Evolutionary conservation across 352 stramenopile genomes (phyloP).

Genomic region (Phytophthora lateralis): DNA sequence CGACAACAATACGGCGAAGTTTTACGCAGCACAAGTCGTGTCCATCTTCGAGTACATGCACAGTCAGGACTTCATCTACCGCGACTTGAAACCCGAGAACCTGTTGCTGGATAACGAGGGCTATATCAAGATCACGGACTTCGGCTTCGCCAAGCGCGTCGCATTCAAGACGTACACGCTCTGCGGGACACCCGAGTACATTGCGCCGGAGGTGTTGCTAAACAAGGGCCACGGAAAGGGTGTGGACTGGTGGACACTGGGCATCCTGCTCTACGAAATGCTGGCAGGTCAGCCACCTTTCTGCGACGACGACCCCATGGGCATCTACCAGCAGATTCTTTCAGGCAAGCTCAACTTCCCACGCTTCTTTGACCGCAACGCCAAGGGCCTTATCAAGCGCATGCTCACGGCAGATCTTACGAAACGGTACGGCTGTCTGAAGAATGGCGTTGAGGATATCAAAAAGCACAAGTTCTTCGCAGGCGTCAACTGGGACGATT

Average conservation of each 20-base stretch:
- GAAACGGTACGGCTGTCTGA: slow-evolving; percentile 96
- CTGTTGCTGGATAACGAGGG: slow-evolving; percentile 94
- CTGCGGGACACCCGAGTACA: slow-evolving; percentile 94
- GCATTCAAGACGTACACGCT: slow-evolving; percentile 96
- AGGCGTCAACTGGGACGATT: slow-evolving; percentile 91
- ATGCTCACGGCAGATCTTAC: slow-evolving; percentile 96
- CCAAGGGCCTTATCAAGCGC: slow-evolving; percentile 97
- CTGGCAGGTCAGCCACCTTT: slow-evolving; percentile 96
- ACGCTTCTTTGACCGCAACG: slow-evolving; percentile 94
- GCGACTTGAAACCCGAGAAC: slow-evolving; percentile 97
- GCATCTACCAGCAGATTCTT: slow-evolving; percentile 96
- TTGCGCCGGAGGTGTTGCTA: slow-evolving; percentile 91
- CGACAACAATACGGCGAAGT: slow-evolving; percentile 92
- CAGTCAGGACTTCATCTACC: slow-evolving; percentile 96
- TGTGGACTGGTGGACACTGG: slow-evolving; percentile 97
- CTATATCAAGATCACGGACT: slow-evolving; percentile 97
- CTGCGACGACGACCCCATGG: slow-evolving; percentile 96
- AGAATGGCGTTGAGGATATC: slow-evolving; percentile 95
- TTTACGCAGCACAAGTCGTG: slow-evolving; percentile 94
- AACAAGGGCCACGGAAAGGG: slow-evolving; percentile 91
- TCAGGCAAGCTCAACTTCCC: slow-evolving; percentile 95
- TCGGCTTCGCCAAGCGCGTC: slow-evolving; percentile 94
- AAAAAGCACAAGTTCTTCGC: slow-evolving; percentile 97
- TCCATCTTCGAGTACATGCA: slow-evolving; percentile 98
- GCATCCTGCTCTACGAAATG: slow-evolving; percentile 98